These are phyloP conservation scores for Myriangium duriaei DNA, from an alignment of 2,329 filamentous ascomycete species.

Conservation along the genomic window DNA sequence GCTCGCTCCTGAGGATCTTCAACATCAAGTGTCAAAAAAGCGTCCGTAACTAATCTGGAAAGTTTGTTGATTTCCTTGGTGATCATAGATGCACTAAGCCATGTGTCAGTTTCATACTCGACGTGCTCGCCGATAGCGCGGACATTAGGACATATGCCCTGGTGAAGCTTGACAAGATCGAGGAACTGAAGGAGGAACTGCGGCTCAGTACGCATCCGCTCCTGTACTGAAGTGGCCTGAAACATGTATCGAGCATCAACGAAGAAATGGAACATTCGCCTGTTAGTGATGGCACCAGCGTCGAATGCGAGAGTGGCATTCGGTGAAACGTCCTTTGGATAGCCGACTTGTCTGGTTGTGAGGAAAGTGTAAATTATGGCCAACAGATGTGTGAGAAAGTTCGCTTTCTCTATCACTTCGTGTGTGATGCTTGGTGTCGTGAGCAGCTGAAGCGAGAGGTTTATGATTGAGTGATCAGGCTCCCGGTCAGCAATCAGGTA, in stretches of 20 bases:
- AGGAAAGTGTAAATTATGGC: constrained; percentile 96
- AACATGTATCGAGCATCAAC: constrained; percentile 86
- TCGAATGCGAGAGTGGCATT: constrained; percentile 85
- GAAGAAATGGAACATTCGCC: constrained; percentile 96
- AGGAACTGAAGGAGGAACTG: constrained; percentile 89
- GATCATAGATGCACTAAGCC: constrained; percentile 91
- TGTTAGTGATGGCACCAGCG: constrained; percentile 84
- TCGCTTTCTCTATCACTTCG: constrained; percentile 86
- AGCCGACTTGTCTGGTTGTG: constrained; percentile 88
- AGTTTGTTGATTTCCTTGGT: constrained; percentile 90
- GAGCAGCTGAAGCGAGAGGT: constrained; percentile 88
- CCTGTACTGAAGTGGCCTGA: constrained; percentile 75
- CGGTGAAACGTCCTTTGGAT: constrained; percentile 78
- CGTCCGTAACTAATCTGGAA: constrained; percentile 75
- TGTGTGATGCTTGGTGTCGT: constrained; percentile 94
- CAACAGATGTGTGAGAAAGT: constrained; percentile 90
- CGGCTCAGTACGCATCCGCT: constrained; percentile 67
- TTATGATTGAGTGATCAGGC: constrained; percentile 97
- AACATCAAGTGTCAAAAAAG: constrained; percentile 41
- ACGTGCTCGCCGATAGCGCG: constrained; percentile 90
- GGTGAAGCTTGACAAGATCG: constrained; percentile 88
- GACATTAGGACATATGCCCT: constrained; percentile 91
- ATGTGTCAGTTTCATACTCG: constrained; percentile 94
- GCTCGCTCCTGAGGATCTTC: constrained; percentile 25
- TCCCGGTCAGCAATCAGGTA: constrained; percentile 94